phyloP scores from a whole-genome alignment of 352 stramenopile species.

The Phytophthora rubi region DNA sequence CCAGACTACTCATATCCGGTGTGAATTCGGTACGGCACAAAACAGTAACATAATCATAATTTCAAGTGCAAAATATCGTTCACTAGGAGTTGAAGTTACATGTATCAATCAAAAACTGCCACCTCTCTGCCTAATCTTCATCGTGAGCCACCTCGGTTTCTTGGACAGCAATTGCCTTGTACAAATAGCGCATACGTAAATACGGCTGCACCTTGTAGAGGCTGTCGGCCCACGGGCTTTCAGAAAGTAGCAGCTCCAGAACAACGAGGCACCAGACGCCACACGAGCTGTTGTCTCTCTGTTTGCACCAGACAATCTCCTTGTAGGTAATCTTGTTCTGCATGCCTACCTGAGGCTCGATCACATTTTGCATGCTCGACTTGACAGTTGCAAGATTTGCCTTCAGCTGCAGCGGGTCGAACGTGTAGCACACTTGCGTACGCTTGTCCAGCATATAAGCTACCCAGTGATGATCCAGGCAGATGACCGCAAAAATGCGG shows the following conservation, averaged over 20 bases:
- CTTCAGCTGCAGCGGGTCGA: conserved; percentile 3
- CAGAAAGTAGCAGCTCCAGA: conserved; percentile 2
- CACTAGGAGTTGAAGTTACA: too few species aligned
- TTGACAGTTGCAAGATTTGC: background rate
- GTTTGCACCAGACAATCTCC: conserved; percentile 5
- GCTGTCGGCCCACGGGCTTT: background rate
- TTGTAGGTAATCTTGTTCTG: background rate
- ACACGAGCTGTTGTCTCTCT: background rate
- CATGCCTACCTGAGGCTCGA: background rate
- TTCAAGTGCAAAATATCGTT: too few species aligned
- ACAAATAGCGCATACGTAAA: conserved; percentile 8
- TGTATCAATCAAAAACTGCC: too few species aligned
- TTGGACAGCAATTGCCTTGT: background rate
- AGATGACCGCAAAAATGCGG: background rate
- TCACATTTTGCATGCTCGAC: background rate
- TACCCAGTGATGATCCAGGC: background rate
- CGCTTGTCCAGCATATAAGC: background rate
- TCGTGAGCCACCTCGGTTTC: too few species aligned
- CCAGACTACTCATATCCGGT: too few species aligned
- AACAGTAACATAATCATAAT: too few species aligned
- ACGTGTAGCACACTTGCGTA: background rate
- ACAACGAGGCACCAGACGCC: conserved; percentile 16
- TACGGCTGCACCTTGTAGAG: conserved; percentile 4
- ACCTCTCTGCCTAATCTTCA: too few species aligned
- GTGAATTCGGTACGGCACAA: too few species aligned